Conservation (phyloP, 305 asterid genomes). For the Fraxinus baroniana region DNA sequence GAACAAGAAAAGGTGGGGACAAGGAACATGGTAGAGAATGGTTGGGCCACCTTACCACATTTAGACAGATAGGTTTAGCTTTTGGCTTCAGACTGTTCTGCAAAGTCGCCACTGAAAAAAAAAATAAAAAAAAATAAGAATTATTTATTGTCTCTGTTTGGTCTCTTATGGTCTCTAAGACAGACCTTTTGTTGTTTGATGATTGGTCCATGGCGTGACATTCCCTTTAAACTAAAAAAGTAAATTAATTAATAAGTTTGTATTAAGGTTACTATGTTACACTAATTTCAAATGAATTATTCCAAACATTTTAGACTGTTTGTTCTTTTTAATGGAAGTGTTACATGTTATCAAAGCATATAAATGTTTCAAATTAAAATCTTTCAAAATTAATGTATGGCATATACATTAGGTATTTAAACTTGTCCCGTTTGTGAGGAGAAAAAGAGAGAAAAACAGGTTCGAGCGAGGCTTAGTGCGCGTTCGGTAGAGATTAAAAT, state of each 20-base stretch:
- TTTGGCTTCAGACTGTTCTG: conserved; percentile 35
- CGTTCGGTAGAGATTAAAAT: too few species aligned
- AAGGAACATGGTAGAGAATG: conserved; percentile 18
- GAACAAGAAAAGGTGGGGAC: conserved; percentile 45
- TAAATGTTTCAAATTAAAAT: background rate
- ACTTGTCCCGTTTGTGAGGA: background rate
- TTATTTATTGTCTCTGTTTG: conserved; percentile 33
- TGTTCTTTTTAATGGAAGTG: background rate
- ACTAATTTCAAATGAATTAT: background rate
- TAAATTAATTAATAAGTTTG: background rate
- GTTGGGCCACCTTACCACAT: conserved; percentile 41
- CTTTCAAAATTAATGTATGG: background rate
- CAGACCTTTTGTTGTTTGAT: conserved; percentile 13
- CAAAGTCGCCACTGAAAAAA: conserved; percentile 33
- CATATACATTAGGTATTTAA: background rate
- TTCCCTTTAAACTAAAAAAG: background rate
- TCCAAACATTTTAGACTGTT: background rate
- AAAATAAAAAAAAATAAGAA: background rate
- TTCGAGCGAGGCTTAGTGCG: background rate
- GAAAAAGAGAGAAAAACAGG: too few species aligned
- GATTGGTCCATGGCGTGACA: background rate
- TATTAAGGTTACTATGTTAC: background rate
- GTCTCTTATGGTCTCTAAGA: conserved; percentile 32
- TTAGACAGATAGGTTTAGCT: conserved; percentile 36
- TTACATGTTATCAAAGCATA: background rate